Conservation (phyloP, 2,329 filamentous ascomycete species). For the Colletotrichum sp. region DNA sequence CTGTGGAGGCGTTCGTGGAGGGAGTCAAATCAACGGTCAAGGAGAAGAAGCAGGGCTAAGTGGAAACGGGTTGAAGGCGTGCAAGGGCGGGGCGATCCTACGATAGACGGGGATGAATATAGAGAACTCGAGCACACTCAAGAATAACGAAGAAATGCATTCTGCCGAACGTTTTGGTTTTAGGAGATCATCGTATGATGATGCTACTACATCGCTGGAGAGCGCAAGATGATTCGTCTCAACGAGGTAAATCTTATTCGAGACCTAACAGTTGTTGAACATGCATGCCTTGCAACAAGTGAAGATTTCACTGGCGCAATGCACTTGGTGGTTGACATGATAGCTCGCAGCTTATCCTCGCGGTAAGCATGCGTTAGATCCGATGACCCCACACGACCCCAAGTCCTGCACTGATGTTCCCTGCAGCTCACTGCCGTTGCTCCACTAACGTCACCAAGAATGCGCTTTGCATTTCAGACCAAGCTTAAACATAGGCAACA, state of each 20-base stretch:
- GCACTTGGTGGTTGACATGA: background rate
- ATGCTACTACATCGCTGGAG: background rate
- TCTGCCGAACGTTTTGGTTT: background rate
- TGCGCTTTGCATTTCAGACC: background rate
- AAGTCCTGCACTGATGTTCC: background rate
- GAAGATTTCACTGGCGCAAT: background rate
- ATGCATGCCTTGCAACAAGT: background rate
- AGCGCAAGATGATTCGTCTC: background rate
- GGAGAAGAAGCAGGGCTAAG: slow-evolving; percentile 46
- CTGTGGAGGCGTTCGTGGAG: slow-evolving; percentile 89
- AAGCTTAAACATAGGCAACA: background rate
- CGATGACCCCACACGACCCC: slow-evolving; percentile 11
- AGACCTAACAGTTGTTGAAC: background rate
- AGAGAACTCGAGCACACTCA: background rate
- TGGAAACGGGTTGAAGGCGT: background rate
- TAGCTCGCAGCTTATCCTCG: background rate
- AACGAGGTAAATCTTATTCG: background rate
- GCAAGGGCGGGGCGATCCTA: background rate
- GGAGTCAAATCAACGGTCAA: slow-evolving; percentile 83
- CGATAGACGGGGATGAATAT: background rate
- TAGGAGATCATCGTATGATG: background rate
- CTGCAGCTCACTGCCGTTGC: slow-evolving; percentile 7
- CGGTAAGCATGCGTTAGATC: background rate
- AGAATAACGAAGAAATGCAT: background rate
- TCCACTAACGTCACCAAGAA: slow-evolving; percentile 17